Conservation (phyloP, 2,329 filamentous ascomycete species). For the Ophiocordyceps robertsii region DNA sequence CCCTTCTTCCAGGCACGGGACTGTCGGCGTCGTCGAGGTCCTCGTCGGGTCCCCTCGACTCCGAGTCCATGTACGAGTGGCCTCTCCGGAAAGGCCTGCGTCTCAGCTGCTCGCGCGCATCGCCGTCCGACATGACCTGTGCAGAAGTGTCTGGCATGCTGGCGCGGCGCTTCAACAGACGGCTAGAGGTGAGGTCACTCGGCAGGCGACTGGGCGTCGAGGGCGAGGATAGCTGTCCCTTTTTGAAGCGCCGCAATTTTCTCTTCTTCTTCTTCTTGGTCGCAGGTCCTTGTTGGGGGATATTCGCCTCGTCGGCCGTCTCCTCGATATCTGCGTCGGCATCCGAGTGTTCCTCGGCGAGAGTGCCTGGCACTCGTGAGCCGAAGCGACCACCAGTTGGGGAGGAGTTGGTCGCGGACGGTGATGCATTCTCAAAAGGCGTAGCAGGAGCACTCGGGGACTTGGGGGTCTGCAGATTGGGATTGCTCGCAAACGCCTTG, state of each 20-base stretch:
- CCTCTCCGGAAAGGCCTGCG: slow-evolving; percentile 40
- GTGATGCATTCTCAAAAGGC: slow-evolving; percentile 19
- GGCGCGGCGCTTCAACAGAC: slow-evolving; percentile 47
- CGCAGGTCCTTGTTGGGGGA: slow-evolving; percentile 18
- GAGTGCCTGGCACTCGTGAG: slow-evolving; percentile 37
- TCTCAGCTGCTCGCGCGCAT: slow-evolving; percentile 49
- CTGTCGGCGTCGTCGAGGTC: slow-evolving; percentile 38
- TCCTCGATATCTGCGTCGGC: slow-evolving; percentile 66
- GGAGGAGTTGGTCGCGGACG: slow-evolving; percentile 34
- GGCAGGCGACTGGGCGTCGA: slow-evolving; percentile 43
- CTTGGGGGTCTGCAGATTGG: slow-evolving; percentile 33
- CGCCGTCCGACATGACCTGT: slow-evolving; percentile 61
- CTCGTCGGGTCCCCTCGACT: slow-evolving; percentile 33
- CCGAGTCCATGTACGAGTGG: slow-evolving; percentile 41
- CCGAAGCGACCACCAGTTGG: slow-evolving; percentile 30
- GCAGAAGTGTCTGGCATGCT: slow-evolving; percentile 50
- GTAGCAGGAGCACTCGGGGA: slow-evolving; percentile 16
- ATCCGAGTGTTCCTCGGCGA: slow-evolving; percentile 34
- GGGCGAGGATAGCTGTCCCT: slow-evolving; percentile 48
- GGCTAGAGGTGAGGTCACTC: slow-evolving; percentile 24
- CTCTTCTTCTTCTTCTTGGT: slow-evolving; percentile 42
- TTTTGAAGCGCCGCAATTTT: slow-evolving; percentile 46
- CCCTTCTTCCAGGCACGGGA: slow-evolving; percentile 35
- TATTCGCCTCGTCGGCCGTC: slow-evolving; percentile 62
- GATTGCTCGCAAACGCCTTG: slow-evolving; percentile 52